Conservation (phyloP, 305 asterid genomes). For the Solanum aculeatissimum region DNA sequence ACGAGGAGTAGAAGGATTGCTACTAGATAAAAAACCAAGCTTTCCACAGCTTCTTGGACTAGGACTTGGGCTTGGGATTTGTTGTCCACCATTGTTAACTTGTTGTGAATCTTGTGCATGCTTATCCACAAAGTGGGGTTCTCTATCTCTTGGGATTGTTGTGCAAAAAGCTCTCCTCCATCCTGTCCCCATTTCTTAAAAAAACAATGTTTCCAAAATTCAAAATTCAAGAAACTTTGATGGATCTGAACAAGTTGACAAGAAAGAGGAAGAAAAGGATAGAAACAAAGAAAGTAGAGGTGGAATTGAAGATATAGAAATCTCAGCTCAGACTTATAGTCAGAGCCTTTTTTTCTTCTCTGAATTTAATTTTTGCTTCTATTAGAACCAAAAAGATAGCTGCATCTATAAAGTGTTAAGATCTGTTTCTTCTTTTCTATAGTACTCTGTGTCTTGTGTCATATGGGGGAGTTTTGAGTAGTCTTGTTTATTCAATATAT, state of each 20-base stretch:
- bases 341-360: background rate
- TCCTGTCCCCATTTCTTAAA: conserved; percentile 64
- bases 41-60: conserved; percentile 22
- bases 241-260: conserved; percentile 24
- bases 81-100: background rate
- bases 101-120: conserved; percentile 5
- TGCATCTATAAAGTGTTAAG: conserved; percentile 28
- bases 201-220: background rate
- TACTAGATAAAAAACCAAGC: conserved; percentile 25
- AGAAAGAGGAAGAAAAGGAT: background rate
- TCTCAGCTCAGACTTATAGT: conserved; percentile 5
- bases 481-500: background rate
- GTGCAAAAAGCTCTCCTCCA: conserved; percentile 94
- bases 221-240: background rate
- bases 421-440: conserved; percentile 7
- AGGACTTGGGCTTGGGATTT: conserved; percentile 11
- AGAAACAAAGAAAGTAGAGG: background rate
- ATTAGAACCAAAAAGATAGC: conserved; percentile 12
- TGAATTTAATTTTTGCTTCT: background rate
- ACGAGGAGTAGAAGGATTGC: conserved; percentile 66
- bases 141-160: conserved; percentile 39
- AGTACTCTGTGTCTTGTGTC: background rate
- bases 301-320: conserved; percentile 8
- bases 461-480: background rate
- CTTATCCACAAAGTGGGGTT: conserved; percentile 10